Percentiles rank a stretch among this genome's conserved stretches.
Evolutionary conservation across 306 rosid species (phyloP).

Genomic region (Gastrolobium villosum): DNA sequence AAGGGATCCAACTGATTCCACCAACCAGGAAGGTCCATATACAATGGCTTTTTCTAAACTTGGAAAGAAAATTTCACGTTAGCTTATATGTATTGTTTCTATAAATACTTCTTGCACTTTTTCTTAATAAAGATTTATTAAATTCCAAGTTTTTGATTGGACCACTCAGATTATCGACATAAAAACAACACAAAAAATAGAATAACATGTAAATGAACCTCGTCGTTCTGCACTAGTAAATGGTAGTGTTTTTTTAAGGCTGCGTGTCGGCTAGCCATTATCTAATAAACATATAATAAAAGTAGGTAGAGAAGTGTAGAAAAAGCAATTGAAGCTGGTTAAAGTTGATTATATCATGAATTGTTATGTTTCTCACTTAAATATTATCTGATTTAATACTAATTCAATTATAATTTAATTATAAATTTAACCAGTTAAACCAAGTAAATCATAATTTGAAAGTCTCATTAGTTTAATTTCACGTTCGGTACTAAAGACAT

Average conservation of each 20-base stretch:
- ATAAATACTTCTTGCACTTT: neutral
- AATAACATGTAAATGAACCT: constrained; percentile 19
- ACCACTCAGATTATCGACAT: neutral
- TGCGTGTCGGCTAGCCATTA: too few relatives aligned
- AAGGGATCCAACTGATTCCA: neutral
- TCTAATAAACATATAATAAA: too few relatives aligned
- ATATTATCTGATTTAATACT: too few relatives aligned
- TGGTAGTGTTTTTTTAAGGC: neutral
- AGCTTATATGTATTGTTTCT: neutral
- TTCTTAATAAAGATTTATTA: neutral
- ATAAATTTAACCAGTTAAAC: too few relatives aligned
- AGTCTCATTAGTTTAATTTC: too few relatives aligned
- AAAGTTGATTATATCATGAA: too few relatives aligned
- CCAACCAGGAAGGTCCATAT: neutral
- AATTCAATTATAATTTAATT: too few relatives aligned
- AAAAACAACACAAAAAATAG: neutral
- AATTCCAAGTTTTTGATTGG: neutral
- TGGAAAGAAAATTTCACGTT: constrained; percentile 15
- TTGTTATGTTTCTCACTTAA: too few relatives aligned
- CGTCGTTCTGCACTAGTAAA: neutral
- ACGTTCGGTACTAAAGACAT: too few relatives aligned
- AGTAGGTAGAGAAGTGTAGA: too few relatives aligned
- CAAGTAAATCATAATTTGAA: too few relatives aligned
- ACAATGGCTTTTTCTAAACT: neutral
- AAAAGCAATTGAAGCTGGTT: too few relatives aligned